These are phyloP conservation scores for Pichiaceae sp. DNA, from an alignment of 1,139 yeast species.

Conservation along the genomic window DNA sequence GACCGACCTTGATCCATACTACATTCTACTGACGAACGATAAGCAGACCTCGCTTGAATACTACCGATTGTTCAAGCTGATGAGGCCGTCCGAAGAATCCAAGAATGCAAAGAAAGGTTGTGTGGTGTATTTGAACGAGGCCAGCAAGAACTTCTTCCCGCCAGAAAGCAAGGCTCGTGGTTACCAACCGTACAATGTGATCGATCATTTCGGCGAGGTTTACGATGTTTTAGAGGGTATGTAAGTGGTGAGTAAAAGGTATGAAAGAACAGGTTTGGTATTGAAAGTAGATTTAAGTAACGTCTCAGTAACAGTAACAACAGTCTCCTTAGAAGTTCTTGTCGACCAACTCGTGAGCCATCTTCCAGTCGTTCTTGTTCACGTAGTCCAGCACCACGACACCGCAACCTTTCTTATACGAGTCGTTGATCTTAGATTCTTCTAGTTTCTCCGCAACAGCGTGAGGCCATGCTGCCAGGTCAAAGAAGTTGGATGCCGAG, in stretches of 20 bases:
- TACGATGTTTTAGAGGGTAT: slow-evolving; percentile 14
- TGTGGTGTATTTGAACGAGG: slow-evolving; percentile 11
- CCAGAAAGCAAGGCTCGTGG: background rate
- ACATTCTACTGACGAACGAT: slow-evolving; percentile 14
- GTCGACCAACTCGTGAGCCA: slow-evolving; percentile 44
- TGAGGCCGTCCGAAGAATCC: background rate
- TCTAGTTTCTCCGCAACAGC: slow-evolving; percentile 50
- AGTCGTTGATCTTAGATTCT: slow-evolving; percentile 37
- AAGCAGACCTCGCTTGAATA: slow-evolving; percentile 15
- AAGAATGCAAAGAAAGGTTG: slow-evolving; percentile 12
- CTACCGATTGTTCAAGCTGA: slow-evolving; percentile 13
- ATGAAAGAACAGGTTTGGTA: background rate
- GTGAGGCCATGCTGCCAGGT: slow-evolving; percentile 69
- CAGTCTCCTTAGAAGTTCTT: slow-evolving; percentile 36
- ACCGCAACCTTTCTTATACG: slow-evolving; percentile 46
- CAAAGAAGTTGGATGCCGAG: slow-evolving; percentile 67
- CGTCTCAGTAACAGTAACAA: background rate
- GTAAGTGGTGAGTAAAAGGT: slow-evolving; percentile 1
- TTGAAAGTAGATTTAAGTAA: background rate
- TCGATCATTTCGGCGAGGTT: slow-evolving; percentile 12
- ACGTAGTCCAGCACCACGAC: slow-evolving; percentile 61
- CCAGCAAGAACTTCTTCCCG: slow-evolving; percentile 2
- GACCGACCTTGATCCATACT: slow-evolving; percentile 7
- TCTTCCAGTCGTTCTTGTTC: slow-evolving; percentile 54
- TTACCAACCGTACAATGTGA: slow-evolving; percentile 11